A percentile compares a stretch with the other conserved stretches of the same genome.
These are phyloP conservation scores for Scedosporium minutisporum DNA, from an alignment of 2,329 filamentous ascomycete species.

Conservation along the genomic window DNA sequence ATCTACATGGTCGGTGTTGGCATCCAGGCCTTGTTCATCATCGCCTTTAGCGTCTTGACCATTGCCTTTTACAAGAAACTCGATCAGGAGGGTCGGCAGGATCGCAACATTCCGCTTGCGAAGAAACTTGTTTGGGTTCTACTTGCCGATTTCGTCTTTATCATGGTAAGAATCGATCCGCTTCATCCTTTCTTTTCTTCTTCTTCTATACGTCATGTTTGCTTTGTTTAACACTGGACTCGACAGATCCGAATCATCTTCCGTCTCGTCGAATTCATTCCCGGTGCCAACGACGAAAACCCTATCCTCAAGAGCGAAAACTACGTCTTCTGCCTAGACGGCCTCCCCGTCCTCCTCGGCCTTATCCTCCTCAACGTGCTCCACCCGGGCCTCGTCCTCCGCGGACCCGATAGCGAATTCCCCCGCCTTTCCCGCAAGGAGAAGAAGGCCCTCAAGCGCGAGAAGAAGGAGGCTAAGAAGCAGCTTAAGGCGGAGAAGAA, in stretches of 20 bases:
- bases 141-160: slow-evolving; percentile 22
- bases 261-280: slow-evolving; percentile 46
- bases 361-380: slow-evolving; percentile 28
- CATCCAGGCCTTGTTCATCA: slow-evolving; percentile 25
- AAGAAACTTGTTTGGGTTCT: slow-evolving; percentile 23
- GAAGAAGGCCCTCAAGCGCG: slow-evolving; percentile 26
- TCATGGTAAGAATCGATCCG: slow-evolving; percentile 20
- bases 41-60: slow-evolving; percentile 26
- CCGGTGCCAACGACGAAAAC: slow-evolving; percentile 32
- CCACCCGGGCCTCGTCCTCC: slow-evolving; percentile 34
- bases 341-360: slow-evolving; percentile 44
- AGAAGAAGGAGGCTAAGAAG: slow-evolving; percentile 19
- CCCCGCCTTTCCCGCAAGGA: slow-evolving; percentile 25
- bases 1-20: slow-evolving; percentile 29
- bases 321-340: slow-evolving; percentile 43
- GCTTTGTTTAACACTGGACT: background rate
- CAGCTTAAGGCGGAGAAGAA: slow-evolving; percentile 15
- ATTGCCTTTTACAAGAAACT: slow-evolving; percentile 23
- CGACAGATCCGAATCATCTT: slow-evolving; percentile 48
- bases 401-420: slow-evolving; percentile 32
- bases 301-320: slow-evolving; percentile 37
- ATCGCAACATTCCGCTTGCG: slow-evolving; percentile 18
- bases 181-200: background rate
- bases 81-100: slow-evolving; percentile 10
- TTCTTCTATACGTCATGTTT: too few relatives aligned